Evolutionary conservation across 805 yeast genomes (phyloP).

Genomic region (Lipomyces japonicus): DNA sequence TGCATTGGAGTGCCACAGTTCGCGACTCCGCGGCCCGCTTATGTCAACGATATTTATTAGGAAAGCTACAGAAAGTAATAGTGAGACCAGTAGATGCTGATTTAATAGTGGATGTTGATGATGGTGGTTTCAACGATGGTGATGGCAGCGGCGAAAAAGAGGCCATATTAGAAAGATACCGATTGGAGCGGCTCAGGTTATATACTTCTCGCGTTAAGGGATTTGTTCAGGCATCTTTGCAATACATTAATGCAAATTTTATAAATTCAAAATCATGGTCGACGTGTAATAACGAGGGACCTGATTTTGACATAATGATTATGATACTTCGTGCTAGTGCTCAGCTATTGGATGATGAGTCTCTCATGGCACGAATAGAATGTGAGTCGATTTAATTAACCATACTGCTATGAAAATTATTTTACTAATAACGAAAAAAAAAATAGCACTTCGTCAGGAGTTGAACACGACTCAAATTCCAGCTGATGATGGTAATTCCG

Average conservation of each 20-base stretch:
- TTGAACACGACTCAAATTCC: background rate
- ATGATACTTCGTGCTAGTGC: background rate
- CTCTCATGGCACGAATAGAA: too few relatives aligned
- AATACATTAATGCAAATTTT: too few relatives aligned
- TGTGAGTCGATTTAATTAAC: too few relatives aligned
- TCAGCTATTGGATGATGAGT: background rate
- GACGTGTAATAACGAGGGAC: too few relatives aligned
- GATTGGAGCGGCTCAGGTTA: too few relatives aligned
- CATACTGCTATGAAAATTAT: too few relatives aligned
- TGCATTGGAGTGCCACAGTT: conserved; percentile 14
- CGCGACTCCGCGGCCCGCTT: background rate
- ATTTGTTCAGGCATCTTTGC: too few relatives aligned
- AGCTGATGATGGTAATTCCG: conserved; percentile 7
- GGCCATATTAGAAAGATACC: background rate
- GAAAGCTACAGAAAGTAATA: background rate
- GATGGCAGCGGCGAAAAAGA: background rate
- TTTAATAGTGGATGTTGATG: background rate
- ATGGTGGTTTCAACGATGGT: background rate
- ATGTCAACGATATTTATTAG: background rate
- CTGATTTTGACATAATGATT: too few relatives aligned
- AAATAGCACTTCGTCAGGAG: background rate
- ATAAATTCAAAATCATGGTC: too few relatives aligned
- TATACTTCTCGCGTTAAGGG: too few relatives aligned
- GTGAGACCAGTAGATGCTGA: background rate
- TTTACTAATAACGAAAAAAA: too few relatives aligned